Evolutionary conservation across 2,329 filamentous ascomycete genomes (phyloP).

Genomic region (Aureobasidium pullulans): DNA sequence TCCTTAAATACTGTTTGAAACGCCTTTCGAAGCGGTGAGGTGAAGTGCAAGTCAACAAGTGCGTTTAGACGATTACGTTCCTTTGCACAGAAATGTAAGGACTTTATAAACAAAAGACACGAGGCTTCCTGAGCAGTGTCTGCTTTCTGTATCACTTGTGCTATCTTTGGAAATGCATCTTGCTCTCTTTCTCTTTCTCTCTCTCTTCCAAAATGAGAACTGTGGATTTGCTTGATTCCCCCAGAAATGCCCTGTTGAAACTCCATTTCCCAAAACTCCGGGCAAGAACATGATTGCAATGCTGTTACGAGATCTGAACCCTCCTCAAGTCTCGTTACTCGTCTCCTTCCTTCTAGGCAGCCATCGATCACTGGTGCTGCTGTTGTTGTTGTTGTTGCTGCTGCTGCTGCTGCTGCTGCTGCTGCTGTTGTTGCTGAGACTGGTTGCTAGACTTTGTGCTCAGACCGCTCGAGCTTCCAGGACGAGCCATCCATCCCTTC

Average conservation of each 20-base stretch:
- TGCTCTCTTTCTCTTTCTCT: not conserved
- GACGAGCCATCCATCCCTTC: conserved; percentile 63
- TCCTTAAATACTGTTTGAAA: not conserved
- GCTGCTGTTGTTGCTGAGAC: not conserved
- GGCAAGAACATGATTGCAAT: not conserved
- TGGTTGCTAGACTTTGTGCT: conserved; percentile 8
- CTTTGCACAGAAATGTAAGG: not conserved
- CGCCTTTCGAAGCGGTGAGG: no score
- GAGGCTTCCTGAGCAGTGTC: not conserved
- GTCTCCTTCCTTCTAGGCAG: not conserved
- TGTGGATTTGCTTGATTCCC: not conserved
- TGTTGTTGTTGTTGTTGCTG: conserved; percentile 1
- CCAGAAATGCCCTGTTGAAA: not conserved
- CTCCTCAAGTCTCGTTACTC: not conserved
- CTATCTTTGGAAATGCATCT: not conserved
- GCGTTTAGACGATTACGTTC: not conserved
- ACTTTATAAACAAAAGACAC: not conserved
- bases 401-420: conserved; percentile 6
- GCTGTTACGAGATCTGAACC: not conserved
- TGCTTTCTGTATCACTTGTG: not conserved
- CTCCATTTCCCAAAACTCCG: not conserved
- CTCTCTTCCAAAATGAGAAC: not conserved
- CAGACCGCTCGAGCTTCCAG: conserved; percentile 12
- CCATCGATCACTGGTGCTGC: not conserved
- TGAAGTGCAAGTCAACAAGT: no score